These are phyloP conservation scores for Cyphellophora attinorum DNA, from an alignment of 2,329 filamentous ascomycete species.

Conservation along the genomic window DNA sequence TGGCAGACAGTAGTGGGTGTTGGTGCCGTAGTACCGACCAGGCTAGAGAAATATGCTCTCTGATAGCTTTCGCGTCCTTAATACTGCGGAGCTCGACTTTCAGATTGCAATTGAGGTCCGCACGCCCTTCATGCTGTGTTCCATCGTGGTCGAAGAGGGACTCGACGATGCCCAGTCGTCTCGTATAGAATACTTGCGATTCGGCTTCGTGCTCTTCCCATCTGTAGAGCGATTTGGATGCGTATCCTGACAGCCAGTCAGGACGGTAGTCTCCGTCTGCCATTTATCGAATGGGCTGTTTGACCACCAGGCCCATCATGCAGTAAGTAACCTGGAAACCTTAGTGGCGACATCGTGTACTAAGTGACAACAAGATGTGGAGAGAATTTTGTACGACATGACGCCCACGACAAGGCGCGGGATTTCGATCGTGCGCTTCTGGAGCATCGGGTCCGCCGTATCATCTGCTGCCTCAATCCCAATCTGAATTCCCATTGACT, in stretches of 20 bases:
- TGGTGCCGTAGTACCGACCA: slow-evolving; percentile 14
- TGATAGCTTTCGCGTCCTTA: slow-evolving; percentile 2
- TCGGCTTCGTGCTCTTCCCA: background rate
- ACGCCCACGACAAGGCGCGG: too few species aligned
- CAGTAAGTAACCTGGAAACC: too few species aligned
- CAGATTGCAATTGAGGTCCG: slow-evolving; percentile 13
- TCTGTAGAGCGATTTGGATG: background rate
- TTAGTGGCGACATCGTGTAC: too few species aligned
- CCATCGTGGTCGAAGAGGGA: slow-evolving; percentile 15
- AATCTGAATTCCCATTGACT: too few species aligned
- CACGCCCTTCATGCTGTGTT: slow-evolving; percentile 13
- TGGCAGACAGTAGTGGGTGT: slow-evolving; percentile 13
- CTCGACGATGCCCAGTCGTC: slow-evolving; percentile 15
- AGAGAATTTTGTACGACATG: too few species aligned
- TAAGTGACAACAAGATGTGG: too few species aligned
- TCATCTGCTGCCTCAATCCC: too few species aligned
- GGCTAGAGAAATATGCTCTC: slow-evolving; percentile 9
- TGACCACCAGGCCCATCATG: too few species aligned
- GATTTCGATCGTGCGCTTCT: too few species aligned
- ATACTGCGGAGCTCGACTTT: slow-evolving; percentile 10
- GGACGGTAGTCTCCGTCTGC: too few species aligned
- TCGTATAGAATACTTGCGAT: background rate
- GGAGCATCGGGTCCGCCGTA: too few species aligned
- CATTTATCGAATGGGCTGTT: too few species aligned
- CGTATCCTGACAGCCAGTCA: background rate